Evolutionary conservation across 2,329 filamentous ascomycete species (phyloP), one percentile per base, ranked within the genome.

Genomic region (Pseudocercospora vitis): DNA sequence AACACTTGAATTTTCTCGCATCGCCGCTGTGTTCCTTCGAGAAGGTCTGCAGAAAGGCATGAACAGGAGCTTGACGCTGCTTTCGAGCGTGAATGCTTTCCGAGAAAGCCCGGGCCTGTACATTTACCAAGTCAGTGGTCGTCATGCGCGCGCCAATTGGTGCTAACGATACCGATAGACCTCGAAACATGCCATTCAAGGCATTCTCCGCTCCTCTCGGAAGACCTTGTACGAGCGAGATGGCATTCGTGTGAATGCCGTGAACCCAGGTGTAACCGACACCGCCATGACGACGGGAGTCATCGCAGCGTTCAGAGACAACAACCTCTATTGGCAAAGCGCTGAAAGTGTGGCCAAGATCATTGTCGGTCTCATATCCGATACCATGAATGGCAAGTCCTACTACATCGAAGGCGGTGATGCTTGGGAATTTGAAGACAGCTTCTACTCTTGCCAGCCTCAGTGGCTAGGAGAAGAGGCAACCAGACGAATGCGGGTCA

Each of bases 1-100:
- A 7, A 54, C 55, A 4, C 57, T 80, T 16, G 71, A 75, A 31
- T 78, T 80, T 54, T 68, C 74, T 12, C 71, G 78, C 1, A 74
- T 81, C 14, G 78, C 78, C 1, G 69, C 74, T 16, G 78, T 77
- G 3, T 81, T 78, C 57, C 70, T 81, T 33, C 70, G 72, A 18
- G 71, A 78, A 67, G 56, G 67, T 66, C 54, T 46, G 18, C 23
- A 52, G 16, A 59, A 67, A 57, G 1, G 59, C 60, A 11, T 63
- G 63, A 72, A 76, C 54, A 72, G 72, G 21, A 75, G 72, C 5
- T 65, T 78, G 42, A 70, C 71, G 0, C 66, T 78, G 3, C 66
- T 78, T 24, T 74, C 75, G 33, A 79, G 74, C 7, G 70, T 75
- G 2, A 76, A 77, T 1, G 77, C 76, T 6, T 78, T 80, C 60